Percentiles rank a stretch among this genome's conserved stretches.
These are phyloP conservation scores for Dryas drummondii DNA, from an alignment of 306 rosid species.

Conservation along the genomic window DNA sequence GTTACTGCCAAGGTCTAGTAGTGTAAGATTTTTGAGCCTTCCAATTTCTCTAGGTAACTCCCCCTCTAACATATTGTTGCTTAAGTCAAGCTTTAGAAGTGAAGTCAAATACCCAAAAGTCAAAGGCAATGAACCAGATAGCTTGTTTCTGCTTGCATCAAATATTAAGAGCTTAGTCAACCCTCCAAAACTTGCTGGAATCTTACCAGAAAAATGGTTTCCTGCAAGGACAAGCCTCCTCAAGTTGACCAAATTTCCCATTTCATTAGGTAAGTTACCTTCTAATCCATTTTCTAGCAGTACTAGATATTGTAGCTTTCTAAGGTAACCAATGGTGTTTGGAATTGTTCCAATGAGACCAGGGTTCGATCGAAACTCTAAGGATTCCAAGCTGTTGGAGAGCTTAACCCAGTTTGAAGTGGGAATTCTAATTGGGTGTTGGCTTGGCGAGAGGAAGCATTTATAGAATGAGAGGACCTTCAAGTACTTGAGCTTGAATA, in stretches of 20 bases:
- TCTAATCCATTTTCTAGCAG: slow-evolving; percentile 41
- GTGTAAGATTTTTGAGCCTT: slow-evolving; percentile 42
- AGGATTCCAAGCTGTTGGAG: slow-evolving; percentile 42
- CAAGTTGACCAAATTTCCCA: slow-evolving; percentile 33
- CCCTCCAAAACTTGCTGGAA: slow-evolving; percentile 38
- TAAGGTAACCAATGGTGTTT: slow-evolving; percentile 36
- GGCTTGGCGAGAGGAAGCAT: slow-evolving; percentile 30
- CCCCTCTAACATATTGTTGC: slow-evolving; percentile 41
- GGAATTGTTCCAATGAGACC: slow-evolving; percentile 55
- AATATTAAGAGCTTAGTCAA: slow-evolving; percentile 40
- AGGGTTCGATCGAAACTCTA: slow-evolving; percentile 48
- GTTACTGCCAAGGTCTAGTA: slow-evolving; percentile 52
- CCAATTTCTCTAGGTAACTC: slow-evolving; percentile 38
- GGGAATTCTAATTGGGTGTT: slow-evolving; percentile 35
- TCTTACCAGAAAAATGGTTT: slow-evolving; percentile 35
- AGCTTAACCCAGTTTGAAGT: slow-evolving; percentile 42
- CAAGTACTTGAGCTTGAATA: slow-evolving; percentile 51
- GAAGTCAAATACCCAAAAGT: slow-evolving; percentile 33
- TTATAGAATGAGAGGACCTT: slow-evolving; percentile 38
- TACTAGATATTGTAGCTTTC: slow-evolving; percentile 45
- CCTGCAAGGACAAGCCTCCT: slow-evolving; percentile 46
- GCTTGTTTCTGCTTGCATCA: slow-evolving; percentile 48
- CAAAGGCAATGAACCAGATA: slow-evolving; percentile 42
- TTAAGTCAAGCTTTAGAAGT: slow-evolving; percentile 51
- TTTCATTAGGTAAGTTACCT: slow-evolving; percentile 40